Conservation (phyloP, 2,329 filamentous ascomycete genomes). For the Aureobasidium mangrovei region DNA sequence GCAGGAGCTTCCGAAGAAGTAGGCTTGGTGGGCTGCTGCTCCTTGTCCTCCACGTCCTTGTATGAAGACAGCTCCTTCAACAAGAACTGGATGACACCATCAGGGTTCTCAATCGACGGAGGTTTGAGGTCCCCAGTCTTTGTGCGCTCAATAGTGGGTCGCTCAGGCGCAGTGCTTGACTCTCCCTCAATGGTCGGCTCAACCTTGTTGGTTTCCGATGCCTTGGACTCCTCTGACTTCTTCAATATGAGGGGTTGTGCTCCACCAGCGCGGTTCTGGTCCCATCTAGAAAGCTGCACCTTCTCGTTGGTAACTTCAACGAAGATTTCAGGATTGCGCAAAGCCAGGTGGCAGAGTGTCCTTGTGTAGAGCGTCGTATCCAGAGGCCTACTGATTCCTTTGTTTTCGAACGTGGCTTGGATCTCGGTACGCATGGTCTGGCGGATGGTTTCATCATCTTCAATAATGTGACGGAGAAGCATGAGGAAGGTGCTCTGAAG, state of each 20-base stretch:
- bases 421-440: conserved; percentile 92
- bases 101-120: conserved; percentile 81
- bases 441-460: conserved; percentile 83
- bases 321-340: conserved; percentile 78
- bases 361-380: conserved; percentile 69
- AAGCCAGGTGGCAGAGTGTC: conserved; percentile 65
- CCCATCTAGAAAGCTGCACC: conserved; percentile 61
- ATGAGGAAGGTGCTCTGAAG: conserved; percentile 72
- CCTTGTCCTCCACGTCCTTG: conserved; percentile 83
- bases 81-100: conserved; percentile 91
- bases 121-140: conserved; percentile 67
- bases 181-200: conserved; percentile 27
- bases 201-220: conserved; percentile 13
- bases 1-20: conserved; percentile 31
- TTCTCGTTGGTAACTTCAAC: conserved; percentile 81
- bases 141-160: conserved; percentile 27
- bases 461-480: conserved; percentile 82
- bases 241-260: conserved; percentile 48
- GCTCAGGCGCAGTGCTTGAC: conserved; percentile 38
- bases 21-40: conserved; percentile 39
- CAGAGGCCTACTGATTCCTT: conserved; percentile 37
- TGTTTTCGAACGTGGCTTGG: conserved; percentile 59
- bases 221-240: conserved; percentile 30
- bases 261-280: conserved; percentile 38
- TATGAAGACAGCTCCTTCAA: conserved; percentile 88